Percentiles rank a stretch among this genome's conserved stretches.
These are phyloP conservation scores for Bolboschoenus planiculmis DNA, from an alignment of 176 grass and related monocot species.

Conservation along the genomic window DNA sequence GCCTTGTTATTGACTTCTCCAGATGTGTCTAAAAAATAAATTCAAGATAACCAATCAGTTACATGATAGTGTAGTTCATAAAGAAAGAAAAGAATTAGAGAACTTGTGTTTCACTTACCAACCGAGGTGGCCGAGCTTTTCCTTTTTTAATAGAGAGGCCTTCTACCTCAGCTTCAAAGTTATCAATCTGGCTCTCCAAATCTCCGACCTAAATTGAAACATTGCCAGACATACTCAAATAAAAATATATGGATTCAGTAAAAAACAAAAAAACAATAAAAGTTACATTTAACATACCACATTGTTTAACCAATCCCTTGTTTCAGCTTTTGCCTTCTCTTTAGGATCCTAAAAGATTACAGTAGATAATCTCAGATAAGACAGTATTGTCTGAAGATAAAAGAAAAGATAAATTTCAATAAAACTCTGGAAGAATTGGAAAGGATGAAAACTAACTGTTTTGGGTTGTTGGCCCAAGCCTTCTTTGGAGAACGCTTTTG, in stretches of 20 bases:
- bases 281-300: conserved; percentile 56
- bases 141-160: conserved; percentile 97
- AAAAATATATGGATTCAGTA: neutral
- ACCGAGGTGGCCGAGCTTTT: conserved; percentile 74
- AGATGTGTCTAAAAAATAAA: conserved; percentile 72
- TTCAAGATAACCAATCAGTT: neutral
- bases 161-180: conserved; percentile 97
- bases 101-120: conserved; percentile 47
- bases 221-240: conserved; percentile 11
- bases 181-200: conserved; percentile 94
- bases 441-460: conserved; percentile 57
- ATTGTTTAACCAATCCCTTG: conserved; percentile 95
- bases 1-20: conserved; percentile 81
- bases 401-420: conserved; percentile 14
- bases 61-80: neutral
- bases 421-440: conserved; percentile 17
- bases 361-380: neutral
- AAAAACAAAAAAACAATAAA: neutral
- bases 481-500: conserved; percentile 99
- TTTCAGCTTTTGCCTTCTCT: conserved; percentile 98
- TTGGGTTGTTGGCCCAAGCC: conserved; percentile 97
- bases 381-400: conserved; percentile 5
- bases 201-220: conserved; percentile 69
- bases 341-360: conserved; percentile 61
- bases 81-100: neutral